Conservation (phyloP, 306 rosid genomes). For the Begonia fuchsioides region DNA sequence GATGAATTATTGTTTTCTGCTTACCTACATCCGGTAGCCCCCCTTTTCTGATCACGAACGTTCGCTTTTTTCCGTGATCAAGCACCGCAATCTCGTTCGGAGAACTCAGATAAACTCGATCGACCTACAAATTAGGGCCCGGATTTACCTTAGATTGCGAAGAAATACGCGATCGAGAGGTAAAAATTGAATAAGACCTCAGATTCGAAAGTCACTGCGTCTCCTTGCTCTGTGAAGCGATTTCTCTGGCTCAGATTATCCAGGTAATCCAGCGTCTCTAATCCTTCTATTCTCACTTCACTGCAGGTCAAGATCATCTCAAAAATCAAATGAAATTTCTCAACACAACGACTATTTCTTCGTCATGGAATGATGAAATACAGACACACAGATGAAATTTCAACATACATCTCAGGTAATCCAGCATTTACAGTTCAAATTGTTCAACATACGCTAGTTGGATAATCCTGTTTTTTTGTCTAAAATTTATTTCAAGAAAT, state of each 20-base stretch:
- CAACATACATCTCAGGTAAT: no score
- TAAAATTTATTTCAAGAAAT: no score
- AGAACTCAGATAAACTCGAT: constrained; percentile 77
- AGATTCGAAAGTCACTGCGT: constrained; percentile 78
- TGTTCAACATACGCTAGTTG: no score
- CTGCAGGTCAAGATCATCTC: constrained; percentile 20
- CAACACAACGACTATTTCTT: no score
- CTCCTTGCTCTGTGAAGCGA: constrained; percentile 94
- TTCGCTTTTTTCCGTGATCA: constrained; percentile 77
- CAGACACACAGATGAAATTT: no score
- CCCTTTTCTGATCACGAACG: constrained; percentile 68
- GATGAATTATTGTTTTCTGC: constrained; percentile 5
- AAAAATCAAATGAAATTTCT: not conserved
- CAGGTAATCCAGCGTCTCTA: constrained; percentile 80
- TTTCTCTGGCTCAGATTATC: constrained; percentile 69
- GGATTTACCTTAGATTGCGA: not conserved
- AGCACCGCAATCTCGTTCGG: constrained; percentile 65
- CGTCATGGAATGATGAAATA: no score
- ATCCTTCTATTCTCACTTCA: constrained; percentile 87
- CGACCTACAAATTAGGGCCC: constrained; percentile 38
- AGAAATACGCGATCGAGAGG: not conserved
- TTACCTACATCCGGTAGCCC: constrained; percentile 96
- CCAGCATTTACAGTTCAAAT: no score
- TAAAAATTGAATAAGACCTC: constrained; percentile 30
- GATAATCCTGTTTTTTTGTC: no score